A percentile compares a stretch with the other conserved stretches of the same genome.
Conservation (phyloP, 2,329 filamentous ascomycete species). For the Pseudohalonectria lignicola region DNA sequence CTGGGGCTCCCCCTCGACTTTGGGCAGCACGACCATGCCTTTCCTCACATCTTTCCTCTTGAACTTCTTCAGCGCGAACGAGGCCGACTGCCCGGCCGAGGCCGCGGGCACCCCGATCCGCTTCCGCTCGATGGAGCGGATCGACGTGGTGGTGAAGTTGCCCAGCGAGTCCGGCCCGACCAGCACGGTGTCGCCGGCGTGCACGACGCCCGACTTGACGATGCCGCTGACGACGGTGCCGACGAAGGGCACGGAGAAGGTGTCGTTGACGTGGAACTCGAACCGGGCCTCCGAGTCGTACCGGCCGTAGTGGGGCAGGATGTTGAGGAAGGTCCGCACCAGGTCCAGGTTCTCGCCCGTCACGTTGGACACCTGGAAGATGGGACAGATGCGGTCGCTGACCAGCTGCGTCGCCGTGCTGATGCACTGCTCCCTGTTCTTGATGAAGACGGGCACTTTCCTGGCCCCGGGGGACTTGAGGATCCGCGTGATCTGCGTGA, state of each 20-base stretch:
- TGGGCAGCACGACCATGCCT: constrained; percentile 93
- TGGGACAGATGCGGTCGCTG: constrained; percentile 86
- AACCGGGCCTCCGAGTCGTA: constrained; percentile 84
- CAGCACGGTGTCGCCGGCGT: constrained; percentile 80
- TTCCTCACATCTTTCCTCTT: constrained; percentile 89
- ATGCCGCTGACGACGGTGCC: constrained; percentile 95
- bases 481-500: constrained; percentile 84
- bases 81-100: constrained; percentile 84
- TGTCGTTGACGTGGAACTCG: constrained; percentile 94
- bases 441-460: constrained; percentile 95
- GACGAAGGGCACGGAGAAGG: constrained; percentile 93
- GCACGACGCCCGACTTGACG: constrained; percentile 76
- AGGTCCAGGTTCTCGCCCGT: constrained; percentile 85
- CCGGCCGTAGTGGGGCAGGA: constrained; percentile 85
- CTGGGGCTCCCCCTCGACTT: constrained; percentile 57
- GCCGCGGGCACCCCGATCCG: constrained; percentile 79
- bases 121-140: constrained; percentile 91
- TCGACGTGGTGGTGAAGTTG: constrained; percentile 75
- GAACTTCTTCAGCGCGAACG: constrained; percentile 80
- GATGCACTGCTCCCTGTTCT: constrained; percentile 80
- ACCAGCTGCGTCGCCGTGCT: constrained; percentile 95
- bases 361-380: constrained; percentile 97
- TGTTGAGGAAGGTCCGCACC: constrained; percentile 87
- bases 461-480: constrained; percentile 86
- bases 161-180: constrained; percentile 86